These are phyloP conservation scores for Diaporthe sp. DNA, from an alignment of 2,329 filamentous ascomycete genomes.

Conservation along the genomic window DNA sequence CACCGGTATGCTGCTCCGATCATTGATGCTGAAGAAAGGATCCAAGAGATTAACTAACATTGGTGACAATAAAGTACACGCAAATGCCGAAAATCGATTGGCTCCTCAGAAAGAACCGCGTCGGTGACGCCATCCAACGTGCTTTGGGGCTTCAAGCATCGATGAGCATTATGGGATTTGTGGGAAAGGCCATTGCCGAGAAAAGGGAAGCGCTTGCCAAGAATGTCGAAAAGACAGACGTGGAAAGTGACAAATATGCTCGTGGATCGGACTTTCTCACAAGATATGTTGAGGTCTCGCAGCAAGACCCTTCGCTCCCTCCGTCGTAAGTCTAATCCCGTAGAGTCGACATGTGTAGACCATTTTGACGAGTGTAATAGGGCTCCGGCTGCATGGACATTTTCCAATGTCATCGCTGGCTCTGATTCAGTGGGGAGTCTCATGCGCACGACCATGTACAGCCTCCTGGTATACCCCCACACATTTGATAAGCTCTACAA, in stretches of 20 bases:
- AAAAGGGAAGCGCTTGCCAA: slow-evolving; percentile 20
- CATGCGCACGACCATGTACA: slow-evolving; percentile 46
- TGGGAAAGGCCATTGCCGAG: slow-evolving; percentile 17
- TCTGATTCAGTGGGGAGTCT: slow-evolving; percentile 47
- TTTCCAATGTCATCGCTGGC: slow-evolving; percentile 46
- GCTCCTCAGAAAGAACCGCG: slow-evolving; percentile 20
- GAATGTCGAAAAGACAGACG: not conserved
- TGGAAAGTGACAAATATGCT: slow-evolving; percentile 17
- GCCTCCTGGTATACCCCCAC: slow-evolving; percentile 45
- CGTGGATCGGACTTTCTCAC: slow-evolving; percentile 38
- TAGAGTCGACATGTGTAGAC: not conserved
- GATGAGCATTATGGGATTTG: slow-evolving; percentile 12
- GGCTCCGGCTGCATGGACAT: slow-evolving; percentile 46
- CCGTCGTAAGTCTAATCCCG: slow-evolving; percentile 38
- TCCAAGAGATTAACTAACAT: not conserved
- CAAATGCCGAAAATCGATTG: slow-evolving; percentile 21
- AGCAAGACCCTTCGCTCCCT: slow-evolving; percentile 40
- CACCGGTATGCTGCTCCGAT: slow-evolving; percentile 41
- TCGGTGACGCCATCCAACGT: slow-evolving; percentile 15
- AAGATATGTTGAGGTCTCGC: slow-evolving; percentile 40
- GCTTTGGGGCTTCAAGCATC: slow-evolving; percentile 22
- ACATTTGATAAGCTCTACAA: slow-evolving; percentile 43
- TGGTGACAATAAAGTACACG: not conserved
- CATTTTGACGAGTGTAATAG: slow-evolving; percentile 35
- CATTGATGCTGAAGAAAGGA: not conserved